Conservation (phyloP, 805 yeast genomes). For the Myxozyma mucilagina region DNA sequence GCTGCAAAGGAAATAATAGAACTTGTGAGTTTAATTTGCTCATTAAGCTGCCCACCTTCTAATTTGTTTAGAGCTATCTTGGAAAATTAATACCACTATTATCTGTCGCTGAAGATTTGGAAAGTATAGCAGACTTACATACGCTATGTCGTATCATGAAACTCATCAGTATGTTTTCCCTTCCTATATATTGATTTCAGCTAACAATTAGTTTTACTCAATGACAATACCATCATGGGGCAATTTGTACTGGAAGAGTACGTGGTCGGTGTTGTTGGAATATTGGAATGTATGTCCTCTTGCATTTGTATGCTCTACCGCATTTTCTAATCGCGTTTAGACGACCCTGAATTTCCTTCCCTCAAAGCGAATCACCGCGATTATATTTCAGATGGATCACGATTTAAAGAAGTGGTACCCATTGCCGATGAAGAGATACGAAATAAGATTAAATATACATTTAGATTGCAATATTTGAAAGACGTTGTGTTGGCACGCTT, state of each 20-base stretch:
- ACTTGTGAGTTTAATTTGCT: conserved; percentile 28
- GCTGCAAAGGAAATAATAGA: conserved; percentile 58
- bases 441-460: conserved; percentile 67
- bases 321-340: conserved; percentile 26
- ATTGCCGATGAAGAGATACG: conserved; percentile 52
- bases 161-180: conserved; percentile 40
- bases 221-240: conserved; percentile 64
- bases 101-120: conserved; percentile 54
- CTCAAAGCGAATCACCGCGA: conserved; percentile 78
- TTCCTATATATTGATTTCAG: not conserved
- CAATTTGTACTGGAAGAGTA: conserved; percentile 54
- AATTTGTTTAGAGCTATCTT: conserved; percentile 48
- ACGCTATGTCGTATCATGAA: conserved; percentile 72
- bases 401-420: conserved; percentile 72
- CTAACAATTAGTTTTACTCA: conserved; percentile 51
- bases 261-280: conserved; percentile 67
- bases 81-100: conserved; percentile 54
- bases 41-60: not conserved
- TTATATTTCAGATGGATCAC: conserved; percentile 56
- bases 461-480: conserved; percentile 73
- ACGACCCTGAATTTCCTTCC: conserved; percentile 83
- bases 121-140: conserved; percentile 58
- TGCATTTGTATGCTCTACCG: not conserved
- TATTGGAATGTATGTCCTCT: conserved; percentile 57
- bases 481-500: conserved; percentile 83